A percentile compares a stretch with the other conserved stretches of the same genome.
phyloP scores from a whole-genome alignment of 345 rosid species.

The Noccaea caerulescens region DNA sequence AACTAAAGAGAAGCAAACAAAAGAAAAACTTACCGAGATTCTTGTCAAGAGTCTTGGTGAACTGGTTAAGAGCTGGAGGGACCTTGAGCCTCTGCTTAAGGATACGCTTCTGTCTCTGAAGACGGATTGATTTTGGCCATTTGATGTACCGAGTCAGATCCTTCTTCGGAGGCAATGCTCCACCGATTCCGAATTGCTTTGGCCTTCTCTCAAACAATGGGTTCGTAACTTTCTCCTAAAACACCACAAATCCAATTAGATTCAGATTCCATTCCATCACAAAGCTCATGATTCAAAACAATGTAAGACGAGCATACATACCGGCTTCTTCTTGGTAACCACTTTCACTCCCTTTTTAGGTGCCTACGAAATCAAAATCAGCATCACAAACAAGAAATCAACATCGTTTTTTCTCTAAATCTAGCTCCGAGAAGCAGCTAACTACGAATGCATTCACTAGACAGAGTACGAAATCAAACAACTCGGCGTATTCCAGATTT shows the following conservation, averaged over 20 bases:
- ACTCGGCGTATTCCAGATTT: not conserved
- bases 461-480: too few species aligned
- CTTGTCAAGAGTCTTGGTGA: constrained; percentile 90
- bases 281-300: not conserved
- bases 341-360: constrained; percentile 55
- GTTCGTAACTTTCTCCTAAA: constrained; percentile 70
- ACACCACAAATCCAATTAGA: constrained; percentile 4
- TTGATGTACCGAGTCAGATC: constrained; percentile 72
- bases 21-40: constrained; percentile 55
- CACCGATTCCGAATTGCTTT: constrained; percentile 86
- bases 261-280: not conserved
- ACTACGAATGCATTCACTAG: too few species aligned
- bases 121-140: constrained; percentile 71
- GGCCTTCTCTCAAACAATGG: constrained; percentile 85
- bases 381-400: too few species aligned
- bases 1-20: not conserved
- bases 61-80: constrained; percentile 84
- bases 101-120: constrained; percentile 81
- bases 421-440: too few species aligned
- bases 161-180: constrained; percentile 89
- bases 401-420: too few species aligned
- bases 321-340: constrained; percentile 51
- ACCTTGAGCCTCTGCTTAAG: constrained; percentile 85
- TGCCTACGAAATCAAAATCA: constrained; percentile 38
- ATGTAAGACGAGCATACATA: not conserved